These are phyloP conservation scores for Cryphonectria naterciae DNA, from an alignment of 2,329 filamentous ascomycete species.

Conservation along the genomic window DNA sequence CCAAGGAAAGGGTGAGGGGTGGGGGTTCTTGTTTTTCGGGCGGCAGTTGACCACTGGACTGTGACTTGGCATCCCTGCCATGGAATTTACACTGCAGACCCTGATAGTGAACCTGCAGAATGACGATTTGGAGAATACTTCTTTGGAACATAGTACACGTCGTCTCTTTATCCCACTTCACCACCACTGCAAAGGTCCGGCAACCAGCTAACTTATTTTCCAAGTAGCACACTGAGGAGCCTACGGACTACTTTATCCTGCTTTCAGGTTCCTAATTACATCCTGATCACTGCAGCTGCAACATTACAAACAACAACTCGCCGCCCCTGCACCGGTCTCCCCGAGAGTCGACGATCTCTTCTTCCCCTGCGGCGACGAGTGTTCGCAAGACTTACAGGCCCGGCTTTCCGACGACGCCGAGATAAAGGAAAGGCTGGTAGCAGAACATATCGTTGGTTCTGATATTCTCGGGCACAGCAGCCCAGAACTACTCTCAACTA, in stretches of 20 bases:
- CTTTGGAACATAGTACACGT: neutral
- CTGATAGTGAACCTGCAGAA: neutral
- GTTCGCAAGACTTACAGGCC: neutral
- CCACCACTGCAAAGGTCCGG: neutral
- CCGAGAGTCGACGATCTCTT: constrained; percentile 1
- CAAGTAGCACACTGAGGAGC: neutral
- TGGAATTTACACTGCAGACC: neutral
- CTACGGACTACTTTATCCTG: neutral
- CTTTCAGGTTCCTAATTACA: neutral
- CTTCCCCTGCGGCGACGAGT: neutral
- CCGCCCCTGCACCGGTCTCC: neutral
- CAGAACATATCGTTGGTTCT: neutral
- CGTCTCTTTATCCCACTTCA: neutral
- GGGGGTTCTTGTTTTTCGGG: no score
- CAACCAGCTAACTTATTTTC: neutral
- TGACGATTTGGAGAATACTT: neutral
- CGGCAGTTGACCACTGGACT: neutral
- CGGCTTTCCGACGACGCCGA: neutral
- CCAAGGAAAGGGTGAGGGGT: neutral
- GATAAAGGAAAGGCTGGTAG: no score
- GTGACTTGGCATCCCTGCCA: neutral
- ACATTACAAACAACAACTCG: neutral
- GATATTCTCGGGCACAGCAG: neutral
- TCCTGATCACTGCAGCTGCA: neutral
- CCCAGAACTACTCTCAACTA: constrained; percentile 18